Evolutionary conservation across 2,329 filamentous ascomycete species (phyloP).

Genomic region (Venturia nashicola): DNA sequence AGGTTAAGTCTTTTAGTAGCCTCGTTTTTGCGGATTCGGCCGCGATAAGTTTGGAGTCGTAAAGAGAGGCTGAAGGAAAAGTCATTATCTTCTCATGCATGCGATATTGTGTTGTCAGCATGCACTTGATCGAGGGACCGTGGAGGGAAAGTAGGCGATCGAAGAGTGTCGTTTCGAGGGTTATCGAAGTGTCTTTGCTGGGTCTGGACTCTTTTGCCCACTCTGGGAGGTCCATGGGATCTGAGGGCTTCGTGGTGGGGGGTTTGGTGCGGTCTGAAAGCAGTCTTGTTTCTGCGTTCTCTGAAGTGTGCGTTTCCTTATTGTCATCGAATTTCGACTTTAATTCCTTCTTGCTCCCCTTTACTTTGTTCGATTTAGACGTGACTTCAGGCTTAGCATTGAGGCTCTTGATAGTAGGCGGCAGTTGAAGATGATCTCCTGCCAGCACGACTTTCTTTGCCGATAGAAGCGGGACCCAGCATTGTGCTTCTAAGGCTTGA

Average conservation of each 20-base stretch:
- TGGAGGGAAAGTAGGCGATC: conserved; percentile 76
- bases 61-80: conserved; percentile 82
- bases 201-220: conserved; percentile 18
- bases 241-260: background rate
- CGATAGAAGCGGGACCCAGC: conserved; percentile 75
- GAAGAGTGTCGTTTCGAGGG: conserved; percentile 83
- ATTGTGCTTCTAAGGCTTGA: conserved; percentile 91
- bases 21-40: conserved; percentile 66
- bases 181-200: conserved; percentile 33
- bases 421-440: conserved; percentile 87
- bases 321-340: conserved; percentile 20
- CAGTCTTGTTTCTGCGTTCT: conserved; percentile 14
- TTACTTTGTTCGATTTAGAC: conserved; percentile 22
- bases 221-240: background rate
- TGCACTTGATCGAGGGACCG: conserved; percentile 73
- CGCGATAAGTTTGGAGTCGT: conserved; percentile 69
- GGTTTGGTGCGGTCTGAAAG: background rate
- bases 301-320: background rate
- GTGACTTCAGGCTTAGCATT: conserved; percentile 29
- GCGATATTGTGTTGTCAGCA: conserved; percentile 94
- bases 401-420: conserved; percentile 82
- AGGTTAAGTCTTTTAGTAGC: conserved; percentile 64
- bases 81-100: conserved; percentile 97
- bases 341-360: conserved; percentile 27
- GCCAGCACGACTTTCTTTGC: conserved; percentile 77